These are phyloP conservation scores for Pestalotiopsis sp. DNA, from an alignment of 2,329 filamentous ascomycete genomes.

Conservation along the genomic window DNA sequence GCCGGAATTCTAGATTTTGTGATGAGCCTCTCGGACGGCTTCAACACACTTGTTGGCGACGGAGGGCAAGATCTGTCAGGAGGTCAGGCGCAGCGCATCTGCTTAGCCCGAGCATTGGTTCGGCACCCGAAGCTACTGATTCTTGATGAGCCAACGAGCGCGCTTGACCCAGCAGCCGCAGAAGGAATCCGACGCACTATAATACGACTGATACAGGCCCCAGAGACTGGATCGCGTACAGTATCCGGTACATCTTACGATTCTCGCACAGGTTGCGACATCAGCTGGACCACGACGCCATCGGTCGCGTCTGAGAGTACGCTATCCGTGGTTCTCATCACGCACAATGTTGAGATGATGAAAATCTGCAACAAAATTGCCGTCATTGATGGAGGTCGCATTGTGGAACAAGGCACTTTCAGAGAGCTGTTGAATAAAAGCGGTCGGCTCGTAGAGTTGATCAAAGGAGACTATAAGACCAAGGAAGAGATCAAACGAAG, in stretches of 20 bases:
- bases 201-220: conserved; percentile 45
- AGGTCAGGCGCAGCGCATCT: conserved; percentile 81
- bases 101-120: conserved; percentile 78
- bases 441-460: conserved; percentile 51
- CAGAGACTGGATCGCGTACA: background rate
- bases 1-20: conserved; percentile 80
- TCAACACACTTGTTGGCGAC: conserved; percentile 75
- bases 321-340: conserved; percentile 78
- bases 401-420: conserved; percentile 71
- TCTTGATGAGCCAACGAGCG: conserved; percentile 85
- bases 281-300: background rate
- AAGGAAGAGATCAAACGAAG: background rate
- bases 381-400: conserved; percentile 68
- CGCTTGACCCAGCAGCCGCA: conserved; percentile 72
- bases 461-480: conserved; percentile 23
- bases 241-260: background rate
- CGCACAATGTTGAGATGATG: conserved; percentile 88
- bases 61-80: conserved; percentile 75
- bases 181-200: conserved; percentile 67
- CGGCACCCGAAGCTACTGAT: conserved; percentile 73
- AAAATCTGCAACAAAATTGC: conserved; percentile 72
- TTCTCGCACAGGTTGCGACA: background rate
- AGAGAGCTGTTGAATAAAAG: conserved; percentile 53
- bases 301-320: background rate
- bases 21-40: conserved; percentile 68